Evolutionary conservation across 495 filamentous ascomycete genomes (phyloP).

Genomic region (Penicillium canariense): DNA sequence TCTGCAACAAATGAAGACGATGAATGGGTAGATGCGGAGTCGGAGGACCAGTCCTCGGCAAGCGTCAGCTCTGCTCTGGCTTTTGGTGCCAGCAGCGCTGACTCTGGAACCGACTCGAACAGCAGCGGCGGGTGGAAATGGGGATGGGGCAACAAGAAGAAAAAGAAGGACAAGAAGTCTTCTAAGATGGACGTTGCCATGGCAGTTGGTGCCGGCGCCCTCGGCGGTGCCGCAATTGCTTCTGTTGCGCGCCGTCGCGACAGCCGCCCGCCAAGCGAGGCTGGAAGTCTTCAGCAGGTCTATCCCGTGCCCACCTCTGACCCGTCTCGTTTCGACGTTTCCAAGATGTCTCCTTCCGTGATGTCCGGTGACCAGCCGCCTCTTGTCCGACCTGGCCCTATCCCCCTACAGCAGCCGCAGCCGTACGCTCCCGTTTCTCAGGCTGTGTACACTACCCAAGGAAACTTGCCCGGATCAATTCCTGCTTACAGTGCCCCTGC

Average conservation of each 20-base stretch:
- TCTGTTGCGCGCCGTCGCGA: constrained; percentile 25
- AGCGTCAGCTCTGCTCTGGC: constrained; percentile 56
- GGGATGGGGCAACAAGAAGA: constrained; percentile 55
- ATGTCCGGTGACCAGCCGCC: constrained; percentile 46
- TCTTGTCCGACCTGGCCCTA: constrained; percentile 44
- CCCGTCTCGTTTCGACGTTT: constrained; percentile 56
- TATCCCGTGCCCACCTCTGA: constrained; percentile 62
- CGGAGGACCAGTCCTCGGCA: constrained; percentile 47
- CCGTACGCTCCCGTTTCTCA: constrained; percentile 56
- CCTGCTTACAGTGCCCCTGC: constrained; percentile 36
- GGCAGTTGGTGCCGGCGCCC: constrained; percentile 28
- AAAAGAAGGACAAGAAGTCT: constrained; percentile 36
- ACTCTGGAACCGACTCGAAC: constrained; percentile 53
- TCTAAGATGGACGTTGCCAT: constrained; percentile 25
- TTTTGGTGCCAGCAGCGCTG: constrained; percentile 51
- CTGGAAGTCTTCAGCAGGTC: constrained; percentile 46
- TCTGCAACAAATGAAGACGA: constrained; percentile 46
- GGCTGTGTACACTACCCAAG: constrained; percentile 49
- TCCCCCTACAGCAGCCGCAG: constrained; percentile 58
- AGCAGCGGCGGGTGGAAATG: constrained; percentile 51
- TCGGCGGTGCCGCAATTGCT: constrained; percentile 36
- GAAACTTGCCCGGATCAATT: constrained; percentile 26
- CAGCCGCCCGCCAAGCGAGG: constrained; percentile 29
- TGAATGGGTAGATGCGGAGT: constrained; percentile 61
- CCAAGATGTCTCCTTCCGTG: constrained; percentile 45